Conservation (phyloP, 352 stramenopile species). For the Phytophthora ramorum region DNA sequence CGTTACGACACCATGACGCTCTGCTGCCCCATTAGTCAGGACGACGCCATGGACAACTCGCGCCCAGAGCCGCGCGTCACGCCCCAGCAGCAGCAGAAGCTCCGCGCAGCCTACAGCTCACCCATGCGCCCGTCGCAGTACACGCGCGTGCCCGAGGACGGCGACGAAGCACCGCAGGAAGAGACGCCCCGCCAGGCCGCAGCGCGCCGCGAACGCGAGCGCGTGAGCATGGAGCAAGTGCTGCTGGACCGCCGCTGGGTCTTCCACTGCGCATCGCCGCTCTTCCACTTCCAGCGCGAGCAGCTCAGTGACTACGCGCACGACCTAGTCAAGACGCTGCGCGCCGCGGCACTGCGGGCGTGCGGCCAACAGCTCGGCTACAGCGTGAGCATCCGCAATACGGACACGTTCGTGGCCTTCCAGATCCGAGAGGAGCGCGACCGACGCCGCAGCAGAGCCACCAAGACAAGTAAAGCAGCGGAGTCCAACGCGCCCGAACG, state of each 20-base stretch:
- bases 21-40: slow-evolving; percentile 21
- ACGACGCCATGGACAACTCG: slow-evolving; percentile 33
- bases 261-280: slow-evolving; percentile 67
- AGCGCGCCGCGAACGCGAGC: slow-evolving; percentile 30
- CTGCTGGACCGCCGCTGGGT: slow-evolving; percentile 60
- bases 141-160: slow-evolving; percentile 19
- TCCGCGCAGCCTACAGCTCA: slow-evolving; percentile 41
- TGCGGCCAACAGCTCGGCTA: slow-evolving; percentile 67
- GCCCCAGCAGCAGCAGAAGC: slow-evolving; percentile 37
- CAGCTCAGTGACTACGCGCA: slow-evolving; percentile 64
- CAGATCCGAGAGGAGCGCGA: slow-evolving; percentile 63
- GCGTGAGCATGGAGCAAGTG: slow-evolving; percentile 60
- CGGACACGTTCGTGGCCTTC: slow-evolving; percentile 59
- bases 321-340: slow-evolving; percentile 71
- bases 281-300: slow-evolving; percentile 64
- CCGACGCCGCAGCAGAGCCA: slow-evolving; percentile 2
- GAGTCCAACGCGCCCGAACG: slow-evolving; percentile 19
- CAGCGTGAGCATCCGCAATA: slow-evolving; percentile 67
- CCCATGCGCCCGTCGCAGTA: slow-evolving; percentile 52
- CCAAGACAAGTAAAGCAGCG: background rate
- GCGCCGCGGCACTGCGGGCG: slow-evolving; percentile 49
- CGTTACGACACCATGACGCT: slow-evolving; percentile 35
- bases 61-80: slow-evolving; percentile 10
- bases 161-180: background rate
- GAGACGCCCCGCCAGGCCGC: slow-evolving; percentile 31